Conservation (phyloP, 441 rosid genomes). For the Brassica hybrid region DNA sequence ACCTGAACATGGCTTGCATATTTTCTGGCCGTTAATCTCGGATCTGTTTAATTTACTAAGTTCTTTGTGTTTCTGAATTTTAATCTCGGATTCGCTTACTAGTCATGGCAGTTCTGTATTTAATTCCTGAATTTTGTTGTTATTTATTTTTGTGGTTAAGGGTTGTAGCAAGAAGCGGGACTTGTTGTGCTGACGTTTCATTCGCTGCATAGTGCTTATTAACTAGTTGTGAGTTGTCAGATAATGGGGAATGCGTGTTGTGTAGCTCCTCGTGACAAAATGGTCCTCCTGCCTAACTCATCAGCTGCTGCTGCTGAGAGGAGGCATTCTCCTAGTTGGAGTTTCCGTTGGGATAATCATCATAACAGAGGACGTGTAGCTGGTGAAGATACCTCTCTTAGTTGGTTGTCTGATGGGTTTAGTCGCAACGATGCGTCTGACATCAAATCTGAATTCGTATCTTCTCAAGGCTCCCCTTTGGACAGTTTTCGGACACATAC, state of each 20-base stretch:
- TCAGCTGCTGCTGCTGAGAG: conserved; percentile 73
- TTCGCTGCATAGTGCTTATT: conserved; percentile 11
- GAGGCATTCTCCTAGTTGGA: conserved; percentile 93
- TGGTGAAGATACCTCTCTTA: conserved; percentile 84
- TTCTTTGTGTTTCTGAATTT: conserved; percentile 33
- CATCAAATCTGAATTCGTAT: conserved; percentile 61
- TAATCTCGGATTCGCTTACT: conserved; percentile 26
- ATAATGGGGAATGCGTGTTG: conserved; percentile 96
- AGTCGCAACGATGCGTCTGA: conserved; percentile 63
- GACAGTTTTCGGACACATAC: conserved; percentile 56
- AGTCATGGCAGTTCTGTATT: conserved; percentile 23
- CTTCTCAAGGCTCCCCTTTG: conserved; percentile 72
- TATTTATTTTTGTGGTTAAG: not conserved
- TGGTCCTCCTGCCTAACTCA: conserved; percentile 68
- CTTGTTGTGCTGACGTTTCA: not conserved
- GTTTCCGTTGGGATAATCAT: conserved; percentile 86
- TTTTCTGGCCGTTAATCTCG: conserved; percentile 51
- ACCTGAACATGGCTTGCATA: conserved; percentile 13
- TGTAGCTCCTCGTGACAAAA: conserved; percentile 79
- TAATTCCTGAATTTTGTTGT: conserved; percentile 1
- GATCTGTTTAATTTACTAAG: conserved; percentile 52
- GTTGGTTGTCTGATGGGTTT: conserved; percentile 76
- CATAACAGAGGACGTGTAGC: conserved; percentile 87
- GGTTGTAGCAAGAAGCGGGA: conserved; percentile 20
- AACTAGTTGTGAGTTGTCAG: conserved; percentile 16